Evolutionary conservation across 257 asterid species (phyloP), one percentile per base, ranked within the genome.

Genomic region (Thymus quinquecostatus): DNA sequence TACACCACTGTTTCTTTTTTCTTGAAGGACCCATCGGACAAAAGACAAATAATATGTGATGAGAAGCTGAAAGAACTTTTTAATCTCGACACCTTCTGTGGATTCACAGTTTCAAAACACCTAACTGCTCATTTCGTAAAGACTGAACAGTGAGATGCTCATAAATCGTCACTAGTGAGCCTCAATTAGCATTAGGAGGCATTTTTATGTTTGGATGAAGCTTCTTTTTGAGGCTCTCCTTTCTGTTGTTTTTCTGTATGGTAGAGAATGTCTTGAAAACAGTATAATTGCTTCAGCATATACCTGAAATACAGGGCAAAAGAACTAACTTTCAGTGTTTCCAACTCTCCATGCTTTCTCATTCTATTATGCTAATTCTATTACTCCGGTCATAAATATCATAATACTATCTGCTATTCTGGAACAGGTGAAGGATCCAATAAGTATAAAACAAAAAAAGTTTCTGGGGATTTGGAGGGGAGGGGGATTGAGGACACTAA

Each of bases 31-130:
- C 96, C 96, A n/a, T 85, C 97, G 27, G 95, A 91, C 82, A 86
- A 81, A 80, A 83, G 98, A 84, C 89, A 82, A 81, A 89, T 91
- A 75, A 1, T 91, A 72, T 85, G 98, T 13, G 98, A 94, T 68
- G 97, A 89, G 82, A 94, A 87, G 91, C 93, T 89, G 86, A 91
- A 91, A 80, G 96, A 94, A 69, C 96, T 89, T 57, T 85, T 91
- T 75, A 68, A 84, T 53, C 85, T 89, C 34, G 96, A 91, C 66
- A 85, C 92, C 62, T 91, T 89, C 83, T 68, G 58, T 68, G 97
- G 96, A 66, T 89, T 89, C 72, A 66, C 89, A 9, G 89, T 94
- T 41, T 33, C 86, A 13, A 91, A 94, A 70, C 81, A 80, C 62
- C 84, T 89, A 45, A 82, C 85, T 57, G 70, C 78, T 51, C 97